Evolutionary conservation across 2,329 filamentous ascomycete species (phyloP), one percentile per base, ranked within the genome.

Genomic region (Teratosphaeria pseudoeucalypti): DNA sequence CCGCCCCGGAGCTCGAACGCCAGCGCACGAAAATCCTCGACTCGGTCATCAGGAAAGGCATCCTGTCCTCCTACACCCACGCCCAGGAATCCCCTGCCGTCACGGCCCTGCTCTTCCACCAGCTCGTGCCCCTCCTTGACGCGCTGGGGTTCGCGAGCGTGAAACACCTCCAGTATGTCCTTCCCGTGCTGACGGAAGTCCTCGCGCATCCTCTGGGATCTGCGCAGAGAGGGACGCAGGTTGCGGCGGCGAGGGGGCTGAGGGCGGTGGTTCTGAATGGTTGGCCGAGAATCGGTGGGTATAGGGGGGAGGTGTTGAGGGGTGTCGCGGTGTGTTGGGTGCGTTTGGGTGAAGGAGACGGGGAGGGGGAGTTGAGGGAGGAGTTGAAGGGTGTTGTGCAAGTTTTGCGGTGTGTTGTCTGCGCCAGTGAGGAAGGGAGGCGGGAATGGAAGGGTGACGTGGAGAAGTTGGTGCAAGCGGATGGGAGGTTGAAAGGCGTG

Each of bases 171-270:
- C 84, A 85, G 79, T 82, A 85, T 54, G 73, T 92, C 7, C 70
- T 95, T 0, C 84, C 88, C 0, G 78, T 92, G 63, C 72, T 90
- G 10, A 83, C 83, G 2, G 76, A 78, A 47, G 81, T 87, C 10
- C 76, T 95, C 57, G 79, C 82, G 0, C 87, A 92, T 66, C 87
- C 89, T 0, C 89, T 94, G 79, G 82, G 2, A 85, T 91, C 67
- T 85, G 94, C 68, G 77, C 80, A 1, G 77, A 82, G 62, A 76
- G 81, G 1, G 74, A 75, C 86, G 1, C 73, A 90, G 1, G 57
- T 78, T 0, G 76, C 81, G 0, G 80, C 84, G 0, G 71, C 80
- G 2, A 70, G 76, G 19, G 79, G 84, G 0, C 66, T 90, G 26
- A 79, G 84, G 57, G 74, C 76, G 0, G 74, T 87, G 14, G 74